phyloP scores from a whole-genome alignment of 805 yeast genomes.

The Geotrichum ghanense region DNA sequence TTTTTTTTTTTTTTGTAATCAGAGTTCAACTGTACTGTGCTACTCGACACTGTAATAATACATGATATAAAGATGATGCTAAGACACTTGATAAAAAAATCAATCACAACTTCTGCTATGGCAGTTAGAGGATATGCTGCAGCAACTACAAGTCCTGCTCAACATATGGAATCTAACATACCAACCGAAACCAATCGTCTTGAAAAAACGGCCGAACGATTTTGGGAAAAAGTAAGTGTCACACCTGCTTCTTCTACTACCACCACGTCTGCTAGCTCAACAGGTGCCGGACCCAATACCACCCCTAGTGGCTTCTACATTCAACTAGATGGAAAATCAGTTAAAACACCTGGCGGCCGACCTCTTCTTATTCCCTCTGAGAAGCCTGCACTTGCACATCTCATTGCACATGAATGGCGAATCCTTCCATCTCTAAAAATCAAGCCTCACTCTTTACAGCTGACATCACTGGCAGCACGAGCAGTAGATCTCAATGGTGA shows the following conservation, averaged over 20 bases:
- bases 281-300: neutral
- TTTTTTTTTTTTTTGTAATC: too few relatives aligned
- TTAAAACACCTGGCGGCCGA: slow-evolving; percentile 78
- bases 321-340: slow-evolving; percentile 60
- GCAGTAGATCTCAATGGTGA: slow-evolving; percentile 59
- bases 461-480: slow-evolving; percentile 79
- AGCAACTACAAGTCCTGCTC: neutral
- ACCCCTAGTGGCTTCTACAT: slow-evolving; percentile 34
- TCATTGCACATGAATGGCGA: slow-evolving; percentile 84
- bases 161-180: neutral
- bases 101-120: too few relatives aligned
- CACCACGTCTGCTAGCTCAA: neutral
- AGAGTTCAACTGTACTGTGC: too few relatives aligned
- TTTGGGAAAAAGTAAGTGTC: slow-evolving; percentile 16
- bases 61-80: too few relatives aligned
- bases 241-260: neutral
- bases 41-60: too few relatives aligned
- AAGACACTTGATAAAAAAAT: too few relatives aligned
- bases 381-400: slow-evolving; percentile 52
- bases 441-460: slow-evolving; percentile 69
- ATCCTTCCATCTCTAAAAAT: slow-evolving; percentile 50
- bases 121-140: neutral
- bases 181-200: slow-evolving; percentile 55
- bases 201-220: slow-evolving; percentile 42
- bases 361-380: slow-evolving; percentile 49